phyloP scores from a whole-genome alignment of 2,329 filamentous ascomycete genomes.

The Verticillium nonalfalfae region DNA sequence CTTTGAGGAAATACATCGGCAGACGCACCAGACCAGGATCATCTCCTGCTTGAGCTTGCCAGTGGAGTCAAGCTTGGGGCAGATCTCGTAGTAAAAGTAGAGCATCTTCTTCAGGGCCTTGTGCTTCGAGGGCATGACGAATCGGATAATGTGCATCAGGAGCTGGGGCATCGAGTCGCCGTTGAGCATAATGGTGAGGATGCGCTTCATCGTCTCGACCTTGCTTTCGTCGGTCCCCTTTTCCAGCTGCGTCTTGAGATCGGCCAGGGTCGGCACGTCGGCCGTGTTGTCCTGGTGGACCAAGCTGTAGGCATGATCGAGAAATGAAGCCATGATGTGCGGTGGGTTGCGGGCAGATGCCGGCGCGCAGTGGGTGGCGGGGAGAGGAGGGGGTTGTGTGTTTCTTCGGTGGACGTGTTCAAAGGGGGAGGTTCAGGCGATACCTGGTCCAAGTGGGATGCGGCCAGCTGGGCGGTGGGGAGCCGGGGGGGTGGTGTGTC shows the following conservation, averaged over 20 bases:
- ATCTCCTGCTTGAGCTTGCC: constrained; percentile 99
- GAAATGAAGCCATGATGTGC: constrained; percentile 81
- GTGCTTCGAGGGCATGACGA: constrained; percentile 97
- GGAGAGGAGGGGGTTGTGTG: not conserved
- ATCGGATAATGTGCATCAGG: constrained; percentile 99
- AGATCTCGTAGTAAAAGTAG: constrained; percentile 99
- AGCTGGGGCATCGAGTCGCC: constrained; percentile 92
- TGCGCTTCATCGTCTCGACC: constrained; percentile 92
- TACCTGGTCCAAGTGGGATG: constrained; percentile 12
- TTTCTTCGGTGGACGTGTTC: constrained; percentile 11
- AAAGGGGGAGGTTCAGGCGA: constrained; percentile 12
- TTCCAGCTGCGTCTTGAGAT: constrained; percentile 88
- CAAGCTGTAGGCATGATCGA: constrained; percentile 92
- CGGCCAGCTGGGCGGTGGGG: constrained; percentile 14
- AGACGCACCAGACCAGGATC: constrained; percentile 87
- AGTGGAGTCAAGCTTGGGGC: constrained; percentile 84
- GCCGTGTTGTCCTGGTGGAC: constrained; percentile 97
- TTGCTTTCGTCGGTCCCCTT: constrained; percentile 92
- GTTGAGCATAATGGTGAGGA: constrained; percentile 96
- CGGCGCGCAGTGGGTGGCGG: constrained; percentile 7
- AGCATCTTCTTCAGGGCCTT: constrained; percentile 96
- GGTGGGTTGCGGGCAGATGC: constrained; percentile 13
- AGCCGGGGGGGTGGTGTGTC: constrained; percentile 15
- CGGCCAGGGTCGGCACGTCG: constrained; percentile 83
- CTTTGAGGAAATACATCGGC: not conserved